These are phyloP conservation scores for Fragilaria crotonensis DNA, from an alignment of 108 stramenopile species.

Conservation along the genomic window DNA sequence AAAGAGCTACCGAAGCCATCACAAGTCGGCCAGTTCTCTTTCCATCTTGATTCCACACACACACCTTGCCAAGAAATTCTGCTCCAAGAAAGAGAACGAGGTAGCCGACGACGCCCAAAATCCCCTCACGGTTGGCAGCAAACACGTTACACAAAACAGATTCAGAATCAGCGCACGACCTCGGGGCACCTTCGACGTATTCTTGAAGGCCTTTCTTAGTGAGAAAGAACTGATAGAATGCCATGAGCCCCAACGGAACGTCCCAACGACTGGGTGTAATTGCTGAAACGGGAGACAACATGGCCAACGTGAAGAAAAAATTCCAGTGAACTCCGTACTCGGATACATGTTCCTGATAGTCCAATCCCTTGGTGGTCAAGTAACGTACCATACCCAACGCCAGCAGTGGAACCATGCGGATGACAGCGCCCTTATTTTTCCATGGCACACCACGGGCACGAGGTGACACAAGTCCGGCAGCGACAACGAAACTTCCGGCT, in stretches of 20 bases:
- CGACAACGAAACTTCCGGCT: slow-evolving; percentile 82
- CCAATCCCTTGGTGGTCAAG: slow-evolving; percentile 67
- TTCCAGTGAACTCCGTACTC: slow-evolving; percentile 99
- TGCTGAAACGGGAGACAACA: slow-evolving; percentile 20
- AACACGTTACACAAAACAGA: slow-evolving; percentile 41
- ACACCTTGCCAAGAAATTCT: slow-evolving; percentile 49
- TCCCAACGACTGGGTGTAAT: slow-evolving; percentile 16
- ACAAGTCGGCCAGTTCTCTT: slow-evolving; percentile 12
- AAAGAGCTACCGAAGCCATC: slow-evolving; percentile 16
- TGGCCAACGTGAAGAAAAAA: slow-evolving; percentile 91
- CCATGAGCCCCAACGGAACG: slow-evolving; percentile 33
- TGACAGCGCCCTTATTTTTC: too few species aligned
- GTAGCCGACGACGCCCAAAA: slow-evolving; percentile 77
- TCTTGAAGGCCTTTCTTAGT: slow-evolving; percentile 42
- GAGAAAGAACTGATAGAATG: slow-evolving; percentile 56
- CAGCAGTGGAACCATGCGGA: slow-evolving; percentile 51
- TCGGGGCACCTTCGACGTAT: slow-evolving; percentile 57
- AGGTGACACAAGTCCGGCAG: slow-evolving; percentile 61
- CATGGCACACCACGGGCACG: slow-evolving; percentile 9
- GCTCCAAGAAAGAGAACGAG: slow-evolving; percentile 46
- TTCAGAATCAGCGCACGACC: slow-evolving; percentile 19
- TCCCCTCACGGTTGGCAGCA: slow-evolving; percentile 84
- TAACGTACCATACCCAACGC: slow-evolving; percentile 63
- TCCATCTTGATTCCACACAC: slow-evolving; percentile 22
- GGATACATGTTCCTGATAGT: slow-evolving; percentile 90